Conservation (phyloP, 2,329 filamentous ascomycete genomes). For the Acrodontium crateriforme region DNA sequence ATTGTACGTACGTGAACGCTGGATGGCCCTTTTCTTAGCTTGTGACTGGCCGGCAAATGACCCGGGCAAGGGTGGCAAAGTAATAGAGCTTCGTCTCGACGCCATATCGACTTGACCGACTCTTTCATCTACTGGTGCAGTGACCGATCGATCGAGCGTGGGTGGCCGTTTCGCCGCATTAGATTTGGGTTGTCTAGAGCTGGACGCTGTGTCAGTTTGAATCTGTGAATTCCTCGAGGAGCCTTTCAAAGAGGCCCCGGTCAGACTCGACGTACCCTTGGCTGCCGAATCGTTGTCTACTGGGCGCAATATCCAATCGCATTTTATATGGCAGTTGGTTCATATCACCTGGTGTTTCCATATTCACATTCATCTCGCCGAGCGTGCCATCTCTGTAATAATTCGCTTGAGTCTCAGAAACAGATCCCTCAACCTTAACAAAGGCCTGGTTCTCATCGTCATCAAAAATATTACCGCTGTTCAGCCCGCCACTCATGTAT, state of each 20-base stretch:
- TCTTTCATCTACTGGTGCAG: neutral
- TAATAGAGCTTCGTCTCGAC: neutral
- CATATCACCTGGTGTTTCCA: conserved; percentile 13
- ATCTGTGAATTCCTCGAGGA: conserved; percentile 4
- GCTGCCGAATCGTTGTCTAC: conserved; percentile 4
- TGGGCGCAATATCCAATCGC: conserved; percentile 10
- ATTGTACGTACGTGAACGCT: conserved; percentile 11
- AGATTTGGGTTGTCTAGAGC: too few species aligned
- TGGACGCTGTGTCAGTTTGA: too few species aligned
- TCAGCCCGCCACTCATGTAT: conserved; percentile 49
- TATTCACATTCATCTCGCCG: conserved; percentile 9
- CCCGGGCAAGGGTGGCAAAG: conserved; percentile 7
- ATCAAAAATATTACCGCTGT: conserved; percentile 53
- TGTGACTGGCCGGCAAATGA: too few species aligned
- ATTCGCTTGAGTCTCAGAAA: conserved; percentile 2
- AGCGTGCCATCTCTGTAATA: conserved; percentile 4
- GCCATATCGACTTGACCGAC: too few species aligned
- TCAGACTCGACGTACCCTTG: conserved; percentile 17
- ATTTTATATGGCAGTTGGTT: conserved; percentile 12
- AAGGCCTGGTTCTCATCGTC: conserved; percentile 27
- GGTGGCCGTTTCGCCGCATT: too few species aligned
- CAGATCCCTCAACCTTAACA: conserved; percentile 15
- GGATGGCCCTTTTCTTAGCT: conserved; percentile 22
- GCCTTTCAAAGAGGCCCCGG: conserved; percentile 8
- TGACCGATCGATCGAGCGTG: too few species aligned